Evolutionary conservation across 495 filamentous ascomycete genomes (phyloP), one percentile per base, ranked within the genome.

Genomic region (Trichoderma orchidacearum): DNA sequence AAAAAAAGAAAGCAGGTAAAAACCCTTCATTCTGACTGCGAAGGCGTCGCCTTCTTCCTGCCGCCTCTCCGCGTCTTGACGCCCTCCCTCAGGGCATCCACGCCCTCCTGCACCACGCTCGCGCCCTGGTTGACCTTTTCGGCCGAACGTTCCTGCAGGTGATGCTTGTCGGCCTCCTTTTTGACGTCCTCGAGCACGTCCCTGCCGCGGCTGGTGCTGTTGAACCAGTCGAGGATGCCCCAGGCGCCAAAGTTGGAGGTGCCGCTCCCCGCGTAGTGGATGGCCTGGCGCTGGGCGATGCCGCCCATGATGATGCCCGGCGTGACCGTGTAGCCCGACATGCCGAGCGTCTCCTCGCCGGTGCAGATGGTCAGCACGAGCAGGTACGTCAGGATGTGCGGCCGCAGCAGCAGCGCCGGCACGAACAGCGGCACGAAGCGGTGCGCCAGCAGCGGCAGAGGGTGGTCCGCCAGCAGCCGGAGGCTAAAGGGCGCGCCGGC

Each of bases 331-430:
- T 95, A 96, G 17, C 91, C 90, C 5, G 82, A 89, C 69, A 84
- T 85, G 2, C 82, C 73, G 57, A 90, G 78, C 3, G 82, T 83
- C 60, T 95, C 89, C 61, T 95, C 88, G 3, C 93, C 54, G 0
- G 86, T 89, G 50, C 84, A 71, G 32, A 89, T 45, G 1, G 77
- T 71, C 13, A 88, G 66, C 58, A 88, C 85, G 21, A 90, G 34
- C 52, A 90, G 75, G 73, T 83, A 95, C 1, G 87, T 91, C 53
- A 95, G 72, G 51, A 94, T 74, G 68, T 96, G 91, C 54, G 83
- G 64, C 71, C 84, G 70, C 80, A 85, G 60, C 55, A 64, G 15
- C 76, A 66, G 58, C 1, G 85, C 84, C 8, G 91, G 89, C 3
- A 85, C 61, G 66, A 89, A 91, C 17, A 81, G 76, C 0, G 91